These are phyloP conservation scores for Coniella vitis DNA, from an alignment of 2,329 filamentous ascomycete genomes.

Conservation along the genomic window DNA sequence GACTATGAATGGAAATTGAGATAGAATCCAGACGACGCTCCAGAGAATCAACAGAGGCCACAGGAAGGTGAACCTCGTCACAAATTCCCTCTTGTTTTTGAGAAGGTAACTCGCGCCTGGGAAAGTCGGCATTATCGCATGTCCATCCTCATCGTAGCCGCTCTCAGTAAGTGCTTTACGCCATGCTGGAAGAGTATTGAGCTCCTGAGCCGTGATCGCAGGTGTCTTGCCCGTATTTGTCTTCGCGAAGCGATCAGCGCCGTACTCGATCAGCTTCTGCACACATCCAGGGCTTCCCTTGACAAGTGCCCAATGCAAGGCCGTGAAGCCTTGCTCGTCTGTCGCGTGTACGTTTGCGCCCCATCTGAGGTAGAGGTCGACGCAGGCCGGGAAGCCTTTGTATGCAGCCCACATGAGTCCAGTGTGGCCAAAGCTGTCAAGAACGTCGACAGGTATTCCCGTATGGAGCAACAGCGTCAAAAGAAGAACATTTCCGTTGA, in stretches of 20 bases:
- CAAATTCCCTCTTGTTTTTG: conserved; percentile 70
- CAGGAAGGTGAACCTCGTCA: conserved; percentile 81
- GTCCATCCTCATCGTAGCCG: conserved; percentile 75
- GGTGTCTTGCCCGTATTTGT: conserved; percentile 89
- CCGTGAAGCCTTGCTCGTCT: conserved; percentile 90
- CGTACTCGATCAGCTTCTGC: conserved; percentile 91
- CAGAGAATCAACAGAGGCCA: conserved; percentile 78
- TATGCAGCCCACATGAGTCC: conserved; percentile 98
- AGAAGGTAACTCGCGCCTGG: conserved; percentile 66
- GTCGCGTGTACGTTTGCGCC: conserved; percentile 86
- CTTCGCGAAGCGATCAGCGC: conserved; percentile 84
- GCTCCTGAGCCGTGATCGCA: conserved; percentile 75
- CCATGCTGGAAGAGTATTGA: conserved; percentile 81
- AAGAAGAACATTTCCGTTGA: conserved; percentile 91
- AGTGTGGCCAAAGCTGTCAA: conserved; percentile 86
- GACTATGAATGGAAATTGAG: conserved; percentile 65
- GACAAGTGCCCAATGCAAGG: conserved; percentile 92
- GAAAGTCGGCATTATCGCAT: conserved; percentile 61
- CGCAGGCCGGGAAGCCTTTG: conserved; percentile 88
- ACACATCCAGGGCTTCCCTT: conserved; percentile 87
- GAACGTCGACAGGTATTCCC: conserved; percentile 87
- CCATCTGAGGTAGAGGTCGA: conserved; percentile 89
- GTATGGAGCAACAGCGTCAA: conserved; percentile 87
- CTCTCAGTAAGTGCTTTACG: conserved; percentile 74
- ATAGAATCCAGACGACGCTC: conserved; percentile 62